Conservation (phyloP, 768 basidiomycete species). For the Leccinum variicolor region DNA sequence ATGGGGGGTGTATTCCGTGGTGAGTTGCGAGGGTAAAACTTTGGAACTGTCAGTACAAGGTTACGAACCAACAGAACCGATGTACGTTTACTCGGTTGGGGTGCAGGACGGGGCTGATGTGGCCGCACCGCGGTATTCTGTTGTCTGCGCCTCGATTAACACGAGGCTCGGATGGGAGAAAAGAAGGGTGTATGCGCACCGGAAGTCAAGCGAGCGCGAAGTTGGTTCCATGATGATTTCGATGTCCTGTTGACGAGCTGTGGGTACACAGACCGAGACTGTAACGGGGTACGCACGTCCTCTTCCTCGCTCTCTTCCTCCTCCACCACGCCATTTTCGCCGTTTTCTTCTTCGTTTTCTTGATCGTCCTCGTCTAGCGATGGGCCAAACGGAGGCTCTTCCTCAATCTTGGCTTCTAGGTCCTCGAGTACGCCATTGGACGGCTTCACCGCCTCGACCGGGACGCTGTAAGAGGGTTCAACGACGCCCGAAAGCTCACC, state of each 20-base stretch:
- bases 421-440: constrained; percentile 50
- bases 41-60: constrained; percentile 6
- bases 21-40: constrained; percentile 54
- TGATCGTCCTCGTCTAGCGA: constrained; percentile 20
- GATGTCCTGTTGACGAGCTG: constrained; percentile 53
- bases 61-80: background rate
- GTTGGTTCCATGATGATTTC: constrained; percentile 89
- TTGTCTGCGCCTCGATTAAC: constrained; percentile 28
- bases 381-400: constrained; percentile 30
- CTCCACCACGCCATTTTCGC: constrained; percentile 35
- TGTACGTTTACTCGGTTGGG: constrained; percentile 32
- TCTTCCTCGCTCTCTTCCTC: constrained; percentile 42
- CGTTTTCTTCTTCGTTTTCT: constrained; percentile 22
- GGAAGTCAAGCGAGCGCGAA: constrained; percentile 69
- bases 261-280: constrained; percentile 3
- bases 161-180: background rate
- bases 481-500: constrained; percentile 21
- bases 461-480: constrained; percentile 32
- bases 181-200: constrained; percentile 39
- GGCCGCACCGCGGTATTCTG: constrained; percentile 32
- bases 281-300: constrained; percentile 35
- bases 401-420: constrained; percentile 45
- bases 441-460: constrained; percentile 41
- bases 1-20: constrained; percentile 80
- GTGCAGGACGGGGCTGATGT: constrained; percentile 28